These are phyloP conservation scores for Schoenoplectus tabernaemontani DNA, from an alignment of 202 grass and related monocot species.

Conservation along the genomic window DNA sequence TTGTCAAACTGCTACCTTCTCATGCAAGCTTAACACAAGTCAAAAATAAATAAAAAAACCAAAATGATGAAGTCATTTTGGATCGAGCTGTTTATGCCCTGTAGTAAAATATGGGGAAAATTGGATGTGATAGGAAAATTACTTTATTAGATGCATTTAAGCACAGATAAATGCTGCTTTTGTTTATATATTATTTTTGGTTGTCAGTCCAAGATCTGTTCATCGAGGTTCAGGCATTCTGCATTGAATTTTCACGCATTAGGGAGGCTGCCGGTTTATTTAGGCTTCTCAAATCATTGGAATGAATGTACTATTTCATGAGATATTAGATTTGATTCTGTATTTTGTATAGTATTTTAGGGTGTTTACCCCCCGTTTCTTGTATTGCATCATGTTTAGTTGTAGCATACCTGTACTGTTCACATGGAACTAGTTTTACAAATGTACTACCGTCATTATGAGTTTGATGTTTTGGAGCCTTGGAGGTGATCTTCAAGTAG, in stretches of 20 bases:
- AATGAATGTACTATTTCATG: conserved; percentile 39
- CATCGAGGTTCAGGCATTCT: conserved; percentile 94
- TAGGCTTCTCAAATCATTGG: conserved; percentile 86
- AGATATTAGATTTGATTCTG: conserved; percentile 23
- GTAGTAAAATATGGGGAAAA: not conserved
- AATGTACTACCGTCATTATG: not conserved
- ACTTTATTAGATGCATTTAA: not conserved
- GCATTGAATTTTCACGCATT: conserved; percentile 82
- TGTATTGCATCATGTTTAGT: conserved; percentile 26
- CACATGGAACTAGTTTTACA: conserved; percentile 18
- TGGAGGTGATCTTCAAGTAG: not conserved
- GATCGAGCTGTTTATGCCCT: too few relatives aligned
- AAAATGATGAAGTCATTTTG: too few relatives aligned
- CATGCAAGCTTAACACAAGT: not conserved
- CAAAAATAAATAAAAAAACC: not conserved
- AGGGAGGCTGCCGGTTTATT: conserved; percentile 82
- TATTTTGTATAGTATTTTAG: conserved; percentile 19
- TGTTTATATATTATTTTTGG: conserved; percentile 23
- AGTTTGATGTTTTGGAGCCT: not conserved
- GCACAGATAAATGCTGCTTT: not conserved
- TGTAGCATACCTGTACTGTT: conserved; percentile 23
- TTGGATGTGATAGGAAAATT: not conserved
- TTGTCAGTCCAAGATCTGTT: conserved; percentile 86
- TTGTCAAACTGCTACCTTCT: not conserved
- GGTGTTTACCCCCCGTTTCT: conserved; percentile 27